Evolutionary conservation across 441 rosid genomes (phyloP).

Genomic region (Pelargonium australe): DNA sequence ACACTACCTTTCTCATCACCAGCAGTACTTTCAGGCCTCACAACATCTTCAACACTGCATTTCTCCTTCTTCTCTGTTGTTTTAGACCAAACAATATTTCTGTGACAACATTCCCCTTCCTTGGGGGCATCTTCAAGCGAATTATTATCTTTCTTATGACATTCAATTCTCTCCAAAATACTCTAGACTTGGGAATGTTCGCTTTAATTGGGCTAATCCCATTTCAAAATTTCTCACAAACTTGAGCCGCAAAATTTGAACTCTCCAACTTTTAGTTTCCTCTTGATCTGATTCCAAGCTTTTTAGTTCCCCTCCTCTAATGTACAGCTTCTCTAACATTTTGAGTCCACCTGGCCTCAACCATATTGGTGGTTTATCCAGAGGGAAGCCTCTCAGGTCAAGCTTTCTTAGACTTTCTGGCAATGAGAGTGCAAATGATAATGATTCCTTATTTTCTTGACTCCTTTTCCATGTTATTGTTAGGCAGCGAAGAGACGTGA

Average conservation of each 20-base stretch:
- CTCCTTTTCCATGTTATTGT: constrained; percentile 4
- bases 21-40: neutral
- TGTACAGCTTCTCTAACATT: constrained; percentile 7
- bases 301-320: neutral
- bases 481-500: constrained; percentile 8
- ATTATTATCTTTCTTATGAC: neutral
- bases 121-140: no score
- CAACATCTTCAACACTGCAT: neutral
- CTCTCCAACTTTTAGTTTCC: neutral
- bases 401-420: constrained; percentile 10
- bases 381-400: constrained; percentile 11
- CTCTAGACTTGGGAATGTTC: neutral
- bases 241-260: constrained; percentile 5
- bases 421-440: neutral
- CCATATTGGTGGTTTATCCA: neutral
- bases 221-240: neutral
- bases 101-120: no score
- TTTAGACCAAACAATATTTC: neutral
- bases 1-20: neutral
- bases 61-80: neutral
- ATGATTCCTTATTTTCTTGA: neutral
- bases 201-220: neutral
- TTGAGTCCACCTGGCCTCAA: neutral
- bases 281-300: neutral
- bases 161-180: neutral